Percentiles rank a stretch among this genome's conserved stretches.
These are phyloP conservation scores for Epichloe amarillans DNA, from an alignment of 2,329 filamentous ascomycete species.

Conservation along the genomic window DNA sequence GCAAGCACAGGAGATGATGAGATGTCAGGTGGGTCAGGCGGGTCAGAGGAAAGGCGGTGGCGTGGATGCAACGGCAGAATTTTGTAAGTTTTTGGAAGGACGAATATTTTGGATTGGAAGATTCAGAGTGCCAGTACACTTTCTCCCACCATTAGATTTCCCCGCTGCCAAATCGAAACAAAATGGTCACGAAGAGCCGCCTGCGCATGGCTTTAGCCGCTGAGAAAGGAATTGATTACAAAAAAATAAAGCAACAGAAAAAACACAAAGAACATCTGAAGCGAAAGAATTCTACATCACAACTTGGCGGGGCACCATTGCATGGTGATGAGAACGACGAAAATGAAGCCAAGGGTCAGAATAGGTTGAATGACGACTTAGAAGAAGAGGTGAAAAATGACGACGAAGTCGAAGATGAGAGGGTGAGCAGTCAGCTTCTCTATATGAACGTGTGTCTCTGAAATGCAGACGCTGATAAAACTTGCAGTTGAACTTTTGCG, in stretches of 20 bases:
- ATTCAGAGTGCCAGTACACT: background rate
- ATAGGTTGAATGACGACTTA: constrained; percentile 12
- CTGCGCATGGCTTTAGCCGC: constrained; percentile 40
- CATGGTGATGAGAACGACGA: background rate
- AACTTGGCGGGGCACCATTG: constrained; percentile 10
- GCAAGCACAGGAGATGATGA: no score
- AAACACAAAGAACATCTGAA: constrained; percentile 31
- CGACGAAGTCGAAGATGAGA: constrained; percentile 20
- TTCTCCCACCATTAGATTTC: background rate
- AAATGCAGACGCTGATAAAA: background rate
- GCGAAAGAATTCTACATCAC: constrained; percentile 18
- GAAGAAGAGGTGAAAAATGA: constrained; percentile 25
- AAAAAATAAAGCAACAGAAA: constrained; percentile 40
- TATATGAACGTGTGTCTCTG: background rate
- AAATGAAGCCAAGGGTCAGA: background rate
- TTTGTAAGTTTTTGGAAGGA: constrained; percentile 4
- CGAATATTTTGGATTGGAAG: constrained; percentile 1
- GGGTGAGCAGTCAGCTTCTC: constrained; percentile 3
- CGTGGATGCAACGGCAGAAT: constrained; percentile 4
- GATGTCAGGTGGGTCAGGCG: background rate
- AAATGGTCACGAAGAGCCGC: constrained; percentile 33
- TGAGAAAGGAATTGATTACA: constrained; percentile 40
- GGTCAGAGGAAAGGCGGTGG: constrained; percentile 1
- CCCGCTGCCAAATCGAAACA: background rate
- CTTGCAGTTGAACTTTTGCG: constrained; percentile 36